Base-by-base conservation (phyloP, 305 asterid species). In the Withania somnifera region DNA sequence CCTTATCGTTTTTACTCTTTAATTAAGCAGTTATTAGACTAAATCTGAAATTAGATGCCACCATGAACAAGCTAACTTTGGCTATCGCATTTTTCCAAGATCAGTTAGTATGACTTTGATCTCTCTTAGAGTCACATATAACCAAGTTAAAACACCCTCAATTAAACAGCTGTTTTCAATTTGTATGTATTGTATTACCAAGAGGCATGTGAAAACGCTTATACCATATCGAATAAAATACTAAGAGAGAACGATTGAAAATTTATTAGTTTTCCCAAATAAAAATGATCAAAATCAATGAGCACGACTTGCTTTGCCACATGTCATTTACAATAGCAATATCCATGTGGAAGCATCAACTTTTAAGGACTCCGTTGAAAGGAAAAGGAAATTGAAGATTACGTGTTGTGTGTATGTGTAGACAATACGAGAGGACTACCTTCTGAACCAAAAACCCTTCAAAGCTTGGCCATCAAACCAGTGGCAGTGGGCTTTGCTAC, bases 401-500 rank as follows among this genome's bases (percentile, higher is more conserved):
- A 15, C 26, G 24, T 45, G 40, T 47, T 45, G 15, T 73, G 22
- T 40, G 57, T 69, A 10, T 73, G 19, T 51, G 10, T 30, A 45
- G 58, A 73, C 17, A 73, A 45, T 73, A 71, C 1, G 24, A 11
- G 51, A 40, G 57, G 22, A 9, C 47, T 75, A 75, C 20, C 28
- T 28, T 28, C 57, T 28, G 80, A 50, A 50, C 22, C 61, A 28
- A 19, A 50, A 14, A 17, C 6, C 42, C 42, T 85, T 93, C 91
- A 93, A 73, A 95, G 93, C 90, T 95, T 95, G 78, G 99, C 87
- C 20, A 91, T 84, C 26, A 92, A 83, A 86, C 83, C 84, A 69
- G 91, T 81, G 8, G 96, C 68, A 51, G 83, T 60, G 38, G 91
- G 73, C 90, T 91, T 93, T 24, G 90, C 69, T 26, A 81, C 89